Evolutionary conservation across 345 rosid species (phyloP), one percentile per base, ranked within the genome.

Genomic region (Brassica carinata): DNA sequence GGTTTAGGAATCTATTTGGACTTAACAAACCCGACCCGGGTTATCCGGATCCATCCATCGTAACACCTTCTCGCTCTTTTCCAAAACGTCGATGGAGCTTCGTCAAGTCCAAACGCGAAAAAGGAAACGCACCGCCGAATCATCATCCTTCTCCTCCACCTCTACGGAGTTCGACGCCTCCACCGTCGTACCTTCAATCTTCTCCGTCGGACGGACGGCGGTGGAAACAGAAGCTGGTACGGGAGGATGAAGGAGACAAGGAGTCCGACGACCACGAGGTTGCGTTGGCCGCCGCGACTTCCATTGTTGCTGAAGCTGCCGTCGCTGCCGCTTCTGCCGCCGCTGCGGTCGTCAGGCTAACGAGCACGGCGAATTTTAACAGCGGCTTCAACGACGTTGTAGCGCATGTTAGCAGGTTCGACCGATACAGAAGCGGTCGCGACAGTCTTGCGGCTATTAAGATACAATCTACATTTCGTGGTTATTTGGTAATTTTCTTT

Each of bases 381-480:
- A 34, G 64, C 3, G 74, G 65, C 1, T 76, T 71, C n/a, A 64
- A 71, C 1, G 71, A 76, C 64, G 58, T 83, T 10, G 51, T 63
- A 8, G 70, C 85, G 73, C 83, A 69, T 77, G 83, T 73, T 61
- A 69, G 85, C 43, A 78, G 27, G 69, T 51, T 53, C 30, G 29
- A 81, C 11, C 33, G 85, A 14, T 10, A 23, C 40, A n/a, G 34
- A 2, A 5, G 36, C 59, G 26, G 72, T 65, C 74, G 55, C 27
- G 79, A 84, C 64, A 5, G 76, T 26, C 70, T 82, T 34, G 90
- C 99, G 9, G 94, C 92, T 27, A 77, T 96, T 73, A 89, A 79
- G 86, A 92, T 96, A 62, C 98, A 94, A 74, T 83, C 99, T 0
- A 88, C 86, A 18, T 96, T 94, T 70, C 97, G 98, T 51, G 98